Evolutionary conservation across 1,284 basidiomycete species (phyloP), one percentile per base, ranked within the genome.

Genomic region (Pseudozyma tsukubaensis): DNA sequence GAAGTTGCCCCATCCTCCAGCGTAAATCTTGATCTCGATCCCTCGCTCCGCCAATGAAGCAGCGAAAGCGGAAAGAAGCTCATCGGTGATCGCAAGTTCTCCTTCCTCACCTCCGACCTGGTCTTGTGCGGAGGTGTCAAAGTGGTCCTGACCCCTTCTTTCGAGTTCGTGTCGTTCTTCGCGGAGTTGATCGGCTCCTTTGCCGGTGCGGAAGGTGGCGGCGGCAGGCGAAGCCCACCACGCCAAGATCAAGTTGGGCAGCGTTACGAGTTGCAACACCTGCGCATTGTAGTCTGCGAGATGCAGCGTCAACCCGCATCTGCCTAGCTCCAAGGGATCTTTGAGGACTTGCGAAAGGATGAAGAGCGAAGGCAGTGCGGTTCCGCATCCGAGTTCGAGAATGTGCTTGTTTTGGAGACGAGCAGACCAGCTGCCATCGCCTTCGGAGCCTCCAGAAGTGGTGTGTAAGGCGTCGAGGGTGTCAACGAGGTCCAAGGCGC

Each of bases 271-370:
- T 50, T 91, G 89, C 0, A 97, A 86, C 1, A 95, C 94, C 14
- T 92, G 78, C 4, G 76, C 71, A 72, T 98, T 99, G 86, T 95
- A 99, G 85, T 99, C 96, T 87, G 97, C 94, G 4, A 98, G 85
- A 77, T 94, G 91, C n/a, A 97, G 80, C 4, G 88, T 85, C 0
- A 90, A 90, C 47, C 47, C 48, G n/a, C 34, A n/a, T 18, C 29
- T 43, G 12, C 13, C 34, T 11, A 24, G 10, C 13, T 40, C 13
- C 7, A 18, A 12, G 1, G 35, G 42, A 2, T 77, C 55, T 3
- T 68, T 85, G 50, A 96, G 89, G 6, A 95, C 80, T 35, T 88
- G 85, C 10, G 88, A 87, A 0, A 97, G 86, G 50, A 95, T 85
- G 76, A 90, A 93, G 7, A 93, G 86, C 0, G 91, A 90, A 0